A percentile compares a stretch with the other conserved stretches of the same genome.
These are phyloP conservation scores for Tausonia pullulans DNA, from an alignment of 1,284 basidiomycete genomes.

Conservation along the genomic window DNA sequence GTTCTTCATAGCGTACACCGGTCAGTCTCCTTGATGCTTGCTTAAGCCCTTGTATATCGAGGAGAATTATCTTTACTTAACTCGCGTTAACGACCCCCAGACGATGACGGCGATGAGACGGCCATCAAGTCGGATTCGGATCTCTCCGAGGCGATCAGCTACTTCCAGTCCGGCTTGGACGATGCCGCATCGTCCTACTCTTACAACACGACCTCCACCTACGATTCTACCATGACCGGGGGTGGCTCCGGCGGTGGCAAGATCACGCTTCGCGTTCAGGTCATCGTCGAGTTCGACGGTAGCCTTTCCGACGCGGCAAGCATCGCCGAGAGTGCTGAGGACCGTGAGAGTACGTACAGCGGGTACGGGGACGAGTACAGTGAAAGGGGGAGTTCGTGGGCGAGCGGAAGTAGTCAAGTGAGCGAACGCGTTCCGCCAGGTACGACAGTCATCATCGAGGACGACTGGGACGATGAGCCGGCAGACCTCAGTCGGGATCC, in stretches of 20 bases:
- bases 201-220: conserved; percentile 24
- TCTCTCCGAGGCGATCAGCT: conserved; percentile 70
- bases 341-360: conserved; percentile 11
- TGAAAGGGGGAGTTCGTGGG: conserved; percentile 19
- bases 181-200: conserved; percentile 55
- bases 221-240: conserved; percentile 14
- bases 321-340: conserved; percentile 37
- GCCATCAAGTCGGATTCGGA: conserved; percentile 59
- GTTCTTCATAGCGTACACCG: conserved; percentile 66
- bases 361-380: conserved; percentile 43
- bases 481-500: conserved; percentile 9
- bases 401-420: conserved; percentile 10
- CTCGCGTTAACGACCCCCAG: neutral
- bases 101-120: conserved; percentile 45
- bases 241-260: conserved; percentile 35
- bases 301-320: conserved; percentile 77
- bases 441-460: conserved; percentile 14
- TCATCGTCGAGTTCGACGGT: conserved; percentile 75
- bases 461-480: conserved; percentile 16
- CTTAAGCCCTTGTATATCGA: neutral
- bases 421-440: neutral
- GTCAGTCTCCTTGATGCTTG: neutral
- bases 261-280: conserved; percentile 61
- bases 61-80: neutral
- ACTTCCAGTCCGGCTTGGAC: conserved; percentile 59